These are phyloP conservation scores for Pseudogymnoascus sp. DNA, from an alignment of 2,329 filamentous ascomycete species.

Conservation along the genomic window DNA sequence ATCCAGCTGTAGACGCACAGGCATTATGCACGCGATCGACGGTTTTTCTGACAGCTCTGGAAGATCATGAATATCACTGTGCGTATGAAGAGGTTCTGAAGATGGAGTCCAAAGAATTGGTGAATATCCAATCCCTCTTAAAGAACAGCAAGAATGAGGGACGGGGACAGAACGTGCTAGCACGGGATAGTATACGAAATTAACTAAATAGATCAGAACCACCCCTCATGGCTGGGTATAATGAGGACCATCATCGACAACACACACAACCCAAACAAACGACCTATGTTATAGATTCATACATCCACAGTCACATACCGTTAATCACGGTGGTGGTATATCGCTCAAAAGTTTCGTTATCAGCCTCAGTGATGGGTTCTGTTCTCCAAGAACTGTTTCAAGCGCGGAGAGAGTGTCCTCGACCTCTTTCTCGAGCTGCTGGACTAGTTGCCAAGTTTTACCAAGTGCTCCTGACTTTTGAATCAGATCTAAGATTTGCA, in stretches of 20 bases:
- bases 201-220: background rate
- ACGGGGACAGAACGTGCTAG: no score
- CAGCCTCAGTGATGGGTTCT: background rate
- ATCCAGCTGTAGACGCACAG: no score
- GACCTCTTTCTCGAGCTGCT: background rate
- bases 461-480: background rate
- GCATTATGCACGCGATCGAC: no score
- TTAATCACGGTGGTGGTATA: background rate
- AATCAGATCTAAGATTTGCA: background rate
- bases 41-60: no score
- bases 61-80: no score
- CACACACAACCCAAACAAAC: background rate
- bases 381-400: background rate
- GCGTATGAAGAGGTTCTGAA: no score
- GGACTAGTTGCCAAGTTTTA: background rate
- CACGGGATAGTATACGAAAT: background rate
- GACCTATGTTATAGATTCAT: background rate
- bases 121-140: no score
- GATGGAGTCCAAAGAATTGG: no score
- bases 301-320: background rate
- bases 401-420: background rate
- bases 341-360: background rate
- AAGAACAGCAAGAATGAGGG: no score
- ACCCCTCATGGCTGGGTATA: background rate
- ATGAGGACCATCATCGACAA: background rate